phyloP scores from a whole-genome alignment of 2,329 filamentous ascomycete species.

The Karstenula rhodostoma region DNA sequence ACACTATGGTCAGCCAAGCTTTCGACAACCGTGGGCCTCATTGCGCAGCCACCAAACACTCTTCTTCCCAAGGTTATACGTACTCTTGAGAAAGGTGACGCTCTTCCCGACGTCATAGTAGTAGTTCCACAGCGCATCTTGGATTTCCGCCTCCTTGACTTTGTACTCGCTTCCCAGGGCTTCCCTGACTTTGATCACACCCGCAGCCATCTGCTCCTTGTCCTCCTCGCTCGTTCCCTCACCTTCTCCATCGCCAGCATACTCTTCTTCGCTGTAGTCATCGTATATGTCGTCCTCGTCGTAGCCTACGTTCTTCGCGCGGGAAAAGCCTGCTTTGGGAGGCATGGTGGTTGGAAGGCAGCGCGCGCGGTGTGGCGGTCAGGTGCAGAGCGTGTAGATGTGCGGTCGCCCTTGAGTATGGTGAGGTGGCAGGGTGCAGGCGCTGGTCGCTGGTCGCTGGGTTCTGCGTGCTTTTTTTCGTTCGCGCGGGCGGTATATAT shows the following conservation, averaged over 20 bases:
- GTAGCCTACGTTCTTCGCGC: constrained; percentile 58
- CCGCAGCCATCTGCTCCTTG: constrained; percentile 66
- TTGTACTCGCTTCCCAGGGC: constrained; percentile 71
- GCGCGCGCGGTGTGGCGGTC: not conserved
- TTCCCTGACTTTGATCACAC: constrained; percentile 71
- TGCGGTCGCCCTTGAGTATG: not conserved
- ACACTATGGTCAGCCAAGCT: constrained; percentile 11
- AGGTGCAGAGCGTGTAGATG: too few species aligned
- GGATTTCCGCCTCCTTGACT: constrained; percentile 75
- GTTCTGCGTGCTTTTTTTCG: not conserved
- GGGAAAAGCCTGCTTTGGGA: constrained; percentile 50
- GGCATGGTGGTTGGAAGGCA: constrained; percentile 29
- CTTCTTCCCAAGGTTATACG: constrained; percentile 7
- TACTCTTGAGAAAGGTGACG: constrained; percentile 79
- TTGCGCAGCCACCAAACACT: not conserved
- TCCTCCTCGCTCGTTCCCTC: constrained; percentile 40
- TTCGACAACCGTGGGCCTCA: not conserved
- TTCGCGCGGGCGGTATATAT: not conserved
- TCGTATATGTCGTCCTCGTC: constrained; percentile 62
- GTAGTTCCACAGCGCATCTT: constrained; percentile 94
- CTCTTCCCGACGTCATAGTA: constrained; percentile 92
- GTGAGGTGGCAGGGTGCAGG: not conserved
- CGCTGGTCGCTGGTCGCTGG: not conserved
- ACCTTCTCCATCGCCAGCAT: constrained; percentile 39
- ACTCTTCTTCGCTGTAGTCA: constrained; percentile 57